Conservation (phyloP, 2,329 filamentous ascomycete genomes). For the Westerdykella ornata region DNA sequence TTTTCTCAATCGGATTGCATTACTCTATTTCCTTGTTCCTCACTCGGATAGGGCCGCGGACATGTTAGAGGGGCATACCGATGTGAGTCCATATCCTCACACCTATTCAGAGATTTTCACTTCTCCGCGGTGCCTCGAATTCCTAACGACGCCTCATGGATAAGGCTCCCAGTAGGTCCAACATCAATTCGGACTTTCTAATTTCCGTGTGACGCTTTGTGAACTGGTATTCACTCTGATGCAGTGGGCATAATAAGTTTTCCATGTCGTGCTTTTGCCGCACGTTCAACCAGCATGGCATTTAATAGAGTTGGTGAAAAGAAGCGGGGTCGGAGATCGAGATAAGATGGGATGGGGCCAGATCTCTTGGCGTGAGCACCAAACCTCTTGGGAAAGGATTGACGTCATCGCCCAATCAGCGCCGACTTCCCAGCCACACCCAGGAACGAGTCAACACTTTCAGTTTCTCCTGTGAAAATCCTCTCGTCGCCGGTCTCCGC, state of each 20-base stretch:
- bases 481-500: too few species aligned
- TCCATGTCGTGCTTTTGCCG: slow-evolving; percentile 11
- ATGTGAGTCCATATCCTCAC: slow-evolving; percentile 34
- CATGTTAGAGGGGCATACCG: slow-evolving; percentile 31
- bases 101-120: slow-evolving; percentile 47
- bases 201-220: too few species aligned
- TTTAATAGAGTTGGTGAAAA: neutral
- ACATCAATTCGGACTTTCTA: too few species aligned
- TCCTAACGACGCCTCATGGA: slow-evolving; percentile 40
- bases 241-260: slow-evolving; percentile 25
- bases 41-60: slow-evolving; percentile 46
- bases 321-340: slow-evolving; percentile 1
- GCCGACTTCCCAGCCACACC: neutral
- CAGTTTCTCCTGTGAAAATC: too few species aligned
- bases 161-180: too few species aligned
- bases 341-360: neutral
- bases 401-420: neutral
- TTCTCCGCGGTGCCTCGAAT: slow-evolving; percentile 36
- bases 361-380: neutral
- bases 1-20: too few species aligned
- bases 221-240: slow-evolving; percentile 31
- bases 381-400: neutral
- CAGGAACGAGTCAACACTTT: neutral
- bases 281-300: slow-evolving; percentile 16
- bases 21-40: slow-evolving; percentile 12